These are phyloP conservation scores for Tetracentron sinense DNA, from an alignment of 164 flowering plant species.

Conservation along the genomic window DNA sequence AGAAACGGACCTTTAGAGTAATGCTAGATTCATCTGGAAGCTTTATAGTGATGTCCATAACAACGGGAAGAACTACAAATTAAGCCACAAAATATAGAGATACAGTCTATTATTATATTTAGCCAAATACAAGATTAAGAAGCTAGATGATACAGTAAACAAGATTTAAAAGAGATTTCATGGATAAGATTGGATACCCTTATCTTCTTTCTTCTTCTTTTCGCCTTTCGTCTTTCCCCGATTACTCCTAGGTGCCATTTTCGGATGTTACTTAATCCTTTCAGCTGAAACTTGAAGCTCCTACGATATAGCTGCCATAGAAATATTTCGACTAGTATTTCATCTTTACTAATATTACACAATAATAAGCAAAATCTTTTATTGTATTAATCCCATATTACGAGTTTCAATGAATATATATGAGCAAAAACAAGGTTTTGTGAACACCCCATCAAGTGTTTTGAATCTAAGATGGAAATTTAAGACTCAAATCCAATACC, in stretches of 20 bases:
- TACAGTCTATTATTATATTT: not conserved
- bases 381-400: not conserved
- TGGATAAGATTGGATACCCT: constrained; percentile 41
- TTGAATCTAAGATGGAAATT: not conserved
- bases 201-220: constrained; percentile 99
- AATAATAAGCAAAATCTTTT: no score
- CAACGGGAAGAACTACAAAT: constrained; percentile 79
- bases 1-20: constrained; percentile 61
- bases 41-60: constrained; percentile 73
- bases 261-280: constrained; percentile 3
- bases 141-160: not conserved
- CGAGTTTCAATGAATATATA: not conserved
- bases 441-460: constrained; percentile 4
- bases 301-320: not conserved
- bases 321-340: not conserved
- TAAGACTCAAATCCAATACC: constrained; percentile 3
- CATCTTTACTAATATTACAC: not conserved
- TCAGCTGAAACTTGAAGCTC: constrained; percentile 15
- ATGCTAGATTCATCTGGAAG: constrained; percentile 79
- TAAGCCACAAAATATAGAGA: constrained; percentile 7
- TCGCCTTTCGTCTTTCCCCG: constrained; percentile 86
- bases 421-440: not conserved
- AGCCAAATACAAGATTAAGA: not conserved
- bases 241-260: constrained; percentile 85
- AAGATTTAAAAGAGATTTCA: not conserved